Evolutionary conservation across 2,329 filamentous ascomycete species (phyloP), one percentile per base, ranked within the genome.

Genomic region (Fusarium sp.): DNA sequence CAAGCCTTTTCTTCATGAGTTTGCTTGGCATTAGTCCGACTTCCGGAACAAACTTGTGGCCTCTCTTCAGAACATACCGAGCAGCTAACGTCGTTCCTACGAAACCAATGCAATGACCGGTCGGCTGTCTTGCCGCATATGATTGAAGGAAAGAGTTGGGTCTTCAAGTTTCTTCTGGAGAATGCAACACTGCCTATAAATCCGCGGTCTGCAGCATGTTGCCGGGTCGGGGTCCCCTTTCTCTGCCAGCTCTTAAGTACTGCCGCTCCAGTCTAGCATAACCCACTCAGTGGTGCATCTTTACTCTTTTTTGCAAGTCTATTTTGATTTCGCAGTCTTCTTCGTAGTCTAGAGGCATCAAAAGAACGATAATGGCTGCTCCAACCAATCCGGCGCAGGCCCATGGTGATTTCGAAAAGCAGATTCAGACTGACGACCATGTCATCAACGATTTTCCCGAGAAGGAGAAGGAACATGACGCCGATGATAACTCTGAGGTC

Each of bases 401-500:
- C 26, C 53, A 56, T 28, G 30, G 47, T 23, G 62, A 69, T 40
- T 39, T 36, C 17, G 62, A 72, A 43, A 72, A 72, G 45, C 56
- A 70, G 30, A 64, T 59, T n/a, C 56, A 62, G 6, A 40, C 58
- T 7, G 52, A 61, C 12, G 50, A 53, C 28, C 57, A 62, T 19
- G 28, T 24, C 10, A 39, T 61, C 40, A 49, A 34, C 10, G 47
- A 66, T 21, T 21, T 56, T 20, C 63, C 59, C 7, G 51, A 57
- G 3, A 62, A 71, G 24, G 42, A 56, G 11, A 61, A 70, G 21
- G 58, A 64, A 9, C 62, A 61, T 19, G 56, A 62, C 17, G 69
- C 65, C 6, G 66, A 72, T 40, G 62, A 69, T 21, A 62, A 57
- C 23, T 76, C 73, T 12, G 69, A 74, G 21, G 54, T 69, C 36